phyloP scores from a whole-genome alignment of 2,329 filamentous ascomycete species.

The Fusarium nisikadoi region DNA sequence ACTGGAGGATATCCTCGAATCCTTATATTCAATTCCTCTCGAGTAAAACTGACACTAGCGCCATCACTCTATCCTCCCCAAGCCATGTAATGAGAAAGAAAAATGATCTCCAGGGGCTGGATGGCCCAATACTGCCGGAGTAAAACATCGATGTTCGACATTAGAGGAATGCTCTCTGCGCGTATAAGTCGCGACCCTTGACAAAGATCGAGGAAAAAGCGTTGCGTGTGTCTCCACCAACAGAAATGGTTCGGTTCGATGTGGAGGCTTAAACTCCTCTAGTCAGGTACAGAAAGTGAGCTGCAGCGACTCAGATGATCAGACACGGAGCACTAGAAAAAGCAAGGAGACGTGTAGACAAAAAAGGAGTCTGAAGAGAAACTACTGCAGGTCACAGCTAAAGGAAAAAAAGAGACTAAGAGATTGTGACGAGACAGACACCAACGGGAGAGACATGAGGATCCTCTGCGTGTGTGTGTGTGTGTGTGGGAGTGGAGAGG shows the following conservation, averaged over 20 bases:
- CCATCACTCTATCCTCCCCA: conserved; percentile 8
- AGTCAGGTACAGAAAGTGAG: conserved; percentile 25
- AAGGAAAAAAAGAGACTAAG: not conserved
- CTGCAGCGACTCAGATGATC: conserved; percentile 33
- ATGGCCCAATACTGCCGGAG: conserved; percentile 1
- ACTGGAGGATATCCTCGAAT: conserved; percentile 29
- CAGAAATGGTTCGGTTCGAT: not conserved
- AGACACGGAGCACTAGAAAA: conserved; percentile 19
- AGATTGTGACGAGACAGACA: conserved; percentile 32
- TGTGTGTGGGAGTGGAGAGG: not conserved
- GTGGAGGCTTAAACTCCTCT: not conserved
- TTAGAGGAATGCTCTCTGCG: conserved; percentile 34
- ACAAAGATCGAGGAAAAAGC: not conserved
- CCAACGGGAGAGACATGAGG: conserved; percentile 30
- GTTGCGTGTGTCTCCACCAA: not conserved
- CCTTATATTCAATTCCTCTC: conserved; percentile 41
- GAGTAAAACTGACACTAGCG: conserved; percentile 12
- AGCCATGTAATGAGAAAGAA: conserved; percentile 29
- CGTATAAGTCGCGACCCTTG: conserved; percentile 38
- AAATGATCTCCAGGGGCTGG: conserved; percentile 33
- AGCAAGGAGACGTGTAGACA: conserved; percentile 7
- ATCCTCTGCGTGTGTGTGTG: not conserved
- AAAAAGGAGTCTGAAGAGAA: conserved; percentile 26
- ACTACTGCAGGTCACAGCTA: not conserved
- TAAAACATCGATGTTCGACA: conserved; percentile 36